Evolutionary conservation across 169 alveolate species (phyloP).

Genomic region (Plasmodium vivax): DNA sequence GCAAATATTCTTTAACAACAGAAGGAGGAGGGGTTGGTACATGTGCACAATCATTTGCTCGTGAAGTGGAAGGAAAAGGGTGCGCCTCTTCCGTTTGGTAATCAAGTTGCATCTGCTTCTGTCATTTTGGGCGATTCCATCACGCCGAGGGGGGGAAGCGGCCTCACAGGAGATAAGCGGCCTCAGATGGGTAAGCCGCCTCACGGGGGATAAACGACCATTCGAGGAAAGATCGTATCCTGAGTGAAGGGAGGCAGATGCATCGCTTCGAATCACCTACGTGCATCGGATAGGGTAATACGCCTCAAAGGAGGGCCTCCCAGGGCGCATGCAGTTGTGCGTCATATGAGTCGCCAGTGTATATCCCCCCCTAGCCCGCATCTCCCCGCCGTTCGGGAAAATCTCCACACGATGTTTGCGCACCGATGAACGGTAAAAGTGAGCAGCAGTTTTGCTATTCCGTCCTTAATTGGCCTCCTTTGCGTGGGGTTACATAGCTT

Average conservation of each 20-base stretch:
- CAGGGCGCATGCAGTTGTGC: not conserved
- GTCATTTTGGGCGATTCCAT: not conserved
- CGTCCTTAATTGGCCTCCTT: not conserved
- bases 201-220: not conserved
- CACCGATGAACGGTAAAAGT: not conserved
- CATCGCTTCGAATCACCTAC: not conserved
- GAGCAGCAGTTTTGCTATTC: not conserved
- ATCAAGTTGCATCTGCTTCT: not conserved
- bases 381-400: not conserved
- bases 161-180: no score
- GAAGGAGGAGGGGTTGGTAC: not conserved
- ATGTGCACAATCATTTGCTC: not conserved
- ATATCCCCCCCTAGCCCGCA: not conserved
- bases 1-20: not conserved
- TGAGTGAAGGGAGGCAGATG: not conserved
- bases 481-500: not conserved
- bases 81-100: not conserved
- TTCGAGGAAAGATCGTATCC: not conserved
- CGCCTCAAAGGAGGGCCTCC: not conserved
- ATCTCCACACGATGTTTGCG: not conserved
- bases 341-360: not conserved
- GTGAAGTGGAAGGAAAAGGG: not conserved
- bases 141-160: not conserved
- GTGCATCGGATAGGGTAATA: not conserved
- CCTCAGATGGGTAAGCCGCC: not conserved